Percentiles rank a stretch among this genome's conserved stretches.
phyloP scores from a whole-genome alignment of 176 grass and related monocot genomes.

The Ananas comosus region DNA sequence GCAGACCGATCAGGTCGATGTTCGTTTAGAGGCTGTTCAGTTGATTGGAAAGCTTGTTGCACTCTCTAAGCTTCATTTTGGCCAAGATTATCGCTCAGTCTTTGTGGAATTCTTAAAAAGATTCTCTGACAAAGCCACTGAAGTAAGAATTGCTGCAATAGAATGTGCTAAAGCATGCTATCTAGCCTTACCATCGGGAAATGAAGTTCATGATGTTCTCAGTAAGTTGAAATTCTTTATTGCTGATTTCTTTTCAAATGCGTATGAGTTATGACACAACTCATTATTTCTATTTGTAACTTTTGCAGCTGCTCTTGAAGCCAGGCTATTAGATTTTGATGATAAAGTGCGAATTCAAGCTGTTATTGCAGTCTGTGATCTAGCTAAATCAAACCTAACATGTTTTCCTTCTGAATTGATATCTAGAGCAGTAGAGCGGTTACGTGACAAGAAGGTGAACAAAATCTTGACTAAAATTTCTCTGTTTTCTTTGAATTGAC shows the following conservation, averaged over 20 bases:
- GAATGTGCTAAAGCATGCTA: slow-evolving; percentile 64
- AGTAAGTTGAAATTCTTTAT: slow-evolving; percentile 31
- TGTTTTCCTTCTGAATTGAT: slow-evolving; percentile 65
- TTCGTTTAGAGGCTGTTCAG: slow-evolving; percentile 54
- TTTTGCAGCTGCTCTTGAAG: slow-evolving; percentile 56
- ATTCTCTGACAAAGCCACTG: slow-evolving; percentile 74
- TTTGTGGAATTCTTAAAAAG: slow-evolving; percentile 81
- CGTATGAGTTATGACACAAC: slow-evolving; percentile 11
- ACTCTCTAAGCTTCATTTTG: slow-evolving; percentile 74
- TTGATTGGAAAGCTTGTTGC: slow-evolving; percentile 76
- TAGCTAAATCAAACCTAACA: slow-evolving; percentile 66
- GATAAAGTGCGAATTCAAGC: slow-evolving; percentile 89
- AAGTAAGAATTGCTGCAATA: slow-evolving; percentile 86
- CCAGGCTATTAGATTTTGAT: slow-evolving; percentile 84
- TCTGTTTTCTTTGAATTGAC: background rate
- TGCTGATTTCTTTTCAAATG: slow-evolving; percentile 18
- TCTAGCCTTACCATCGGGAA: slow-evolving; percentile 39
- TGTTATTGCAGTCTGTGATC: slow-evolving; percentile 71
- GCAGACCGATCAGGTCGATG: slow-evolving; percentile 68
- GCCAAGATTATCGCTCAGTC: slow-evolving; percentile 49
- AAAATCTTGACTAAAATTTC: background rate
- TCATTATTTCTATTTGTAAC: slow-evolving; percentile 24
- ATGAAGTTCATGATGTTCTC: slow-evolving; percentile 52
- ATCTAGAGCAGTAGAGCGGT: slow-evolving; percentile 41
- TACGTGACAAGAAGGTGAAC: slow-evolving; percentile 82